Percentiles rank a stretch among this genome's conserved stretches.
phyloP scores from a whole-genome alignment of 2,329 filamentous ascomycete species.

The Fusarium neocosmosporiellum region DNA sequence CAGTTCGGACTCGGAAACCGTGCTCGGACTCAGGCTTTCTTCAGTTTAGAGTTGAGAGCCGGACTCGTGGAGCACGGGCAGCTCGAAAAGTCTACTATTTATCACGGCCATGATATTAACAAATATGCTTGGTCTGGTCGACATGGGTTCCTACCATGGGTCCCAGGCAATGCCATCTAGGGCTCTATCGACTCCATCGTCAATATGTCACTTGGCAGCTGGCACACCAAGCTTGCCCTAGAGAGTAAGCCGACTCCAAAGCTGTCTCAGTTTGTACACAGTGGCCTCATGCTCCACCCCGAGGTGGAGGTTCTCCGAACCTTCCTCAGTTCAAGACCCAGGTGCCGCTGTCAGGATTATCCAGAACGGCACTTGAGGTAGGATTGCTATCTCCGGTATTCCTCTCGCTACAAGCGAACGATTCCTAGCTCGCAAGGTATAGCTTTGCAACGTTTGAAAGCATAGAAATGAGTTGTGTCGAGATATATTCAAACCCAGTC shows the following conservation, averaged over 20 bases:
- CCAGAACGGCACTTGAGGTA: constrained; percentile 20
- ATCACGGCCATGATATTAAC: background rate
- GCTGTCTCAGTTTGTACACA: constrained; percentile 8
- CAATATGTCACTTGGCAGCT: background rate
- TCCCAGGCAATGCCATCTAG: background rate
- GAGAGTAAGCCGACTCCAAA: background rate
- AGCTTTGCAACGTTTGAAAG: background rate
- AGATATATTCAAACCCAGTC: background rate
- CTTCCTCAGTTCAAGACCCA: constrained; percentile 12
- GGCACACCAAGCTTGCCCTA: background rate
- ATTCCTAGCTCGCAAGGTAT: background rate
- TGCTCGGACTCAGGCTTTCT: background rate
- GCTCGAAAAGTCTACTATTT: background rate
- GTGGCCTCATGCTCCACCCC: constrained; percentile 30
- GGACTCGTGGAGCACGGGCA: background rate
- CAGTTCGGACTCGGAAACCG: background rate
- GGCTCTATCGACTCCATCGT: background rate
- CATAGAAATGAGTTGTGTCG: background rate
- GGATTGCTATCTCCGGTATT: background rate
- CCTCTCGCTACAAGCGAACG: background rate
- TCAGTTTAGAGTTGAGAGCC: background rate
- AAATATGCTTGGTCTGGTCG: background rate
- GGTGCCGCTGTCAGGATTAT: constrained; percentile 24
- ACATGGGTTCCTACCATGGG: background rate
- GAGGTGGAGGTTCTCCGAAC: constrained; percentile 23